These are phyloP conservation scores for Coemansia sp. DNA, from an alignment of 192 early-diverging fungal genomes.

Conservation along the genomic window DNA sequence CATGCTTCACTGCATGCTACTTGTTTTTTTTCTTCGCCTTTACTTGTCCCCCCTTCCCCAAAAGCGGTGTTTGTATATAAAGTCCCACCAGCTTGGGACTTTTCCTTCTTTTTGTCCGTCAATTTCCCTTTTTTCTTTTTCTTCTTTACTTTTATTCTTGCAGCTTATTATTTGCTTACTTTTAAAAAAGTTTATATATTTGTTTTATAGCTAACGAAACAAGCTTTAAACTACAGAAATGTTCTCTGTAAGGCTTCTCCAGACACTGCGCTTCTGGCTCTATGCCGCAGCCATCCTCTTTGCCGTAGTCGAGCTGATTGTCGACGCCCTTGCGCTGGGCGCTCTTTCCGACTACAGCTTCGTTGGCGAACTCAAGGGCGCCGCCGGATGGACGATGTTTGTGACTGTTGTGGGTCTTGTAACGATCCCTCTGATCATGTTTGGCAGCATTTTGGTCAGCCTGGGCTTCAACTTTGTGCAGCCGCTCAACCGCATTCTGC, in stretches of 20 bases:
- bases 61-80: conserved; percentile 1
- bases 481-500: conserved; percentile 24
- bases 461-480: conserved; percentile 16
- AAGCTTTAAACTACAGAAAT: background rate
- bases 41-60: background rate
- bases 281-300: conserved; percentile 27
- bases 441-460: conserved; percentile 21
- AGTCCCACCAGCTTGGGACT: background rate
- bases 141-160: background rate
- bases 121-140: conserved; percentile 3
- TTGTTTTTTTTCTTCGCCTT: too few relatives aligned
- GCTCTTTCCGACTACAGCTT: conserved; percentile 14
- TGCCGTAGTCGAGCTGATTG: conserved; percentile 41
- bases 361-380: conserved; percentile 14
- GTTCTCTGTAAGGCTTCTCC: conserved; percentile 17
- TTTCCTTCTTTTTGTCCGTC: conserved; percentile 5
- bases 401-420: conserved; percentile 36
- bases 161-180: too few relatives aligned
- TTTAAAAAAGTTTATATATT: background rate
- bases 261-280: conserved; percentile 37
- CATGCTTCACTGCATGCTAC: too few relatives aligned
- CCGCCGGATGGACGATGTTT: conserved; percentile 52
- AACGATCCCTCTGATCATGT: conserved; percentile 24
- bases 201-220: background rate
- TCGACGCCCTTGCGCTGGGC: conserved; percentile 39